Evolutionary conservation across 2,329 filamentous ascomycete species (phyloP).

Genomic region (Aspergillus glaucus): DNA sequence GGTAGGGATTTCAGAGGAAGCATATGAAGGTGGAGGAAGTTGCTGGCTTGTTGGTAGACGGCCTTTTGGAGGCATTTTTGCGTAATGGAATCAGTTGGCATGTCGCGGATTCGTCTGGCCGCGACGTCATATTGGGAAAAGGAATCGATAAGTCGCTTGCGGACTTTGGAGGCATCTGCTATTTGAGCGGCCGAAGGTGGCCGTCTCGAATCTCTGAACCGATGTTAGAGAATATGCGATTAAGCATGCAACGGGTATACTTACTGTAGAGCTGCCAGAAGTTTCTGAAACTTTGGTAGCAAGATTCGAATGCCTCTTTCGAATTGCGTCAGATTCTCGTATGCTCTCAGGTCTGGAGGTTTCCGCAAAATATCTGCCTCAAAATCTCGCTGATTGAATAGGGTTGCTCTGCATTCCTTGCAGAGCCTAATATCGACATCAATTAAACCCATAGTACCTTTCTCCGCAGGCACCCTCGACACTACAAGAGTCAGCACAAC

Average conservation of each 20-base stretch:
- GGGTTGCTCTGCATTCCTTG: conserved; percentile 70
- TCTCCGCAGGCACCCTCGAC: conserved; percentile 37
- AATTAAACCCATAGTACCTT: conserved; percentile 47
- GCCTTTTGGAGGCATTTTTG: conserved; percentile 72
- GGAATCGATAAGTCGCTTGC: conserved; percentile 81
- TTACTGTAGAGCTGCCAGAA: conserved; percentile 64
- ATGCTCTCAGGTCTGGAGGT: conserved; percentile 70
- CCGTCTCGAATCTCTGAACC: conserved; percentile 53
- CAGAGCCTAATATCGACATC: conserved; percentile 85
- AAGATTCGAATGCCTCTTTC: conserved; percentile 78
- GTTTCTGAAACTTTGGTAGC: conserved; percentile 75
- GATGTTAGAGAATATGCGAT: too few species aligned
- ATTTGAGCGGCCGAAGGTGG: conserved; percentile 65
- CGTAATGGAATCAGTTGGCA: conserved; percentile 64
- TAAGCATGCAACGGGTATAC: conserved; percentile 10
- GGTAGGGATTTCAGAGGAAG: conserved; percentile 73
- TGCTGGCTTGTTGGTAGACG: conserved; percentile 73
- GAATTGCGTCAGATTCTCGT: conserved; percentile 78
- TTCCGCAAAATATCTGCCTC: conserved; percentile 60
- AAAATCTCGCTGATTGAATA: conserved; percentile 74
- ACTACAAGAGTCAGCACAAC: conserved; percentile 23
- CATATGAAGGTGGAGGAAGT: conserved; percentile 85
- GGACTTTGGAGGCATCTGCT: conserved; percentile 77
- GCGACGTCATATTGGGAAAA: conserved; percentile 83
- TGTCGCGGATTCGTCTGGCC: conserved; percentile 71